These are phyloP conservation scores for Penicillium flavigenum DNA, from an alignment of 495 filamentous ascomycete species.

Conservation along the genomic window DNA sequence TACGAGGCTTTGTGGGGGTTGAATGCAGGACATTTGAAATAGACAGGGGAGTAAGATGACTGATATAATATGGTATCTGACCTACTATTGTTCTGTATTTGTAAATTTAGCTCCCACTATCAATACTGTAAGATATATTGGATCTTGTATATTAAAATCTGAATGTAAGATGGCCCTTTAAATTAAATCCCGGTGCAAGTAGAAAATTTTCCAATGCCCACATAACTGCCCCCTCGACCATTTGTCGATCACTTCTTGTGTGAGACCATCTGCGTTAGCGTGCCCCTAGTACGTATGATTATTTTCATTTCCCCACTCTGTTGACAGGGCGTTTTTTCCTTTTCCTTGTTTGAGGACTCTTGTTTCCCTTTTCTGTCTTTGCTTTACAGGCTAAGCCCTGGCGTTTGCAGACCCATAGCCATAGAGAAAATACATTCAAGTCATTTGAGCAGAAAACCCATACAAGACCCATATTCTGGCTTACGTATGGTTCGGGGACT, in stretches of 20 bases:
- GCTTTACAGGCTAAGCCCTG: slow-evolving; percentile 19
- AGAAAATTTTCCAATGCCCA: slow-evolving; percentile 18
- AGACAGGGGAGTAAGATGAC: not conserved
- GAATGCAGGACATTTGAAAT: not conserved
- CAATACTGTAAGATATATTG: not conserved
- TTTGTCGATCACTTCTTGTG: slow-evolving; percentile 39
- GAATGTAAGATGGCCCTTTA: not conserved
- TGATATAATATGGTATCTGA: not conserved
- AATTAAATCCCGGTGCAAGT: not conserved
- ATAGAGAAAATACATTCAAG: not conserved
- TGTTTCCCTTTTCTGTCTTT: not conserved
- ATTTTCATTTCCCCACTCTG: slow-evolving; percentile 23
- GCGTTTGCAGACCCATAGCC: slow-evolving; percentile 8
- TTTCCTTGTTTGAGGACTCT: slow-evolving; percentile 3
- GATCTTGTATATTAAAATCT: not conserved
- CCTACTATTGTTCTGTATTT: not conserved
- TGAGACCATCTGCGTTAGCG: slow-evolving; percentile 34
- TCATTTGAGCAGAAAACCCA: slow-evolving; percentile 9
- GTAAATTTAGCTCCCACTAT: not conserved
- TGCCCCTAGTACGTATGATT: slow-evolving; percentile 30
- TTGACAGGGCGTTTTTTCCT: slow-evolving; percentile 7
- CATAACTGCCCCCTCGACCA: slow-evolving; percentile 22
- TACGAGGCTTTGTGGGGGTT: not conserved
- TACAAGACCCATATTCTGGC: not conserved
- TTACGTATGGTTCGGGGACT: slow-evolving; percentile 1